Percentiles rank a stretch among this genome's conserved stretches.
Evolutionary conservation across 306 rosid species (phyloP).

Genomic region (Hippophae gyantsensis): DNA sequence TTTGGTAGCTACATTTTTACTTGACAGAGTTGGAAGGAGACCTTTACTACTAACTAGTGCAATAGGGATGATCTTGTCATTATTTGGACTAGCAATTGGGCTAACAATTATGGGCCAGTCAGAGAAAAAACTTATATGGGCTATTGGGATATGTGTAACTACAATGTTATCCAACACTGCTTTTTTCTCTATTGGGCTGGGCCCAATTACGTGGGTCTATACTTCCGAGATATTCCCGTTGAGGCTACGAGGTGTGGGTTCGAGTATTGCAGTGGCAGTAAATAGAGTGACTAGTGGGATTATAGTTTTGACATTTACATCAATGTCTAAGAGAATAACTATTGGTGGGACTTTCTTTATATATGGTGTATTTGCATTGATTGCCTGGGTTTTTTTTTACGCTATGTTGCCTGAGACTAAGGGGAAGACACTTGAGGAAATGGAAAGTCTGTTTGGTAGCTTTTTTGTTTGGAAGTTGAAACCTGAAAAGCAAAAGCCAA

Average conservation of each 20-base stretch:
- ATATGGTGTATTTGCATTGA: slow-evolving; percentile 8
- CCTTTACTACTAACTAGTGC: slow-evolving; percentile 41
- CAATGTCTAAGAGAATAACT: slow-evolving; percentile 22
- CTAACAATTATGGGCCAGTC: slow-evolving; percentile 32
- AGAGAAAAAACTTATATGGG: slow-evolving; percentile 24
- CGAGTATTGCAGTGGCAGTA: slow-evolving; percentile 38
- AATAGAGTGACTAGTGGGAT: slow-evolving; percentile 49
- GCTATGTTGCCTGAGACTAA: slow-evolving; percentile 38
- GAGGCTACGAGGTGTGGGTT: slow-evolving; percentile 51
- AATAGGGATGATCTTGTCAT: slow-evolving; percentile 43
- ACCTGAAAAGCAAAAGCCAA: background rate
- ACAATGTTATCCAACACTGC: slow-evolving; percentile 37
- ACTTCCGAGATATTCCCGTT: slow-evolving; percentile 53
- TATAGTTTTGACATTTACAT: slow-evolving; percentile 39
- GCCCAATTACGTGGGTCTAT: slow-evolving; percentile 64
- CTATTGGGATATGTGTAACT: slow-evolving; percentile 37
- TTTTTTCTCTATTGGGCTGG: slow-evolving; percentile 54
- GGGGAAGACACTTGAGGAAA: slow-evolving; percentile 44
- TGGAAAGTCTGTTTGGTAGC: slow-evolving; percentile 38
- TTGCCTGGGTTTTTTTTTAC: slow-evolving; percentile 33
- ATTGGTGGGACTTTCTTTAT: slow-evolving; percentile 48
- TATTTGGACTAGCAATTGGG: slow-evolving; percentile 22
- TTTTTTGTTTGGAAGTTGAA: slow-evolving; percentile 1
- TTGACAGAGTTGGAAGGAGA: slow-evolving; percentile 51
- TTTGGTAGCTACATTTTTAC: slow-evolving; percentile 42